These are phyloP conservation scores for Trichoderma asperelloides DNA, from an alignment of 495 filamentous ascomycete genomes.

Conservation along the genomic window DNA sequence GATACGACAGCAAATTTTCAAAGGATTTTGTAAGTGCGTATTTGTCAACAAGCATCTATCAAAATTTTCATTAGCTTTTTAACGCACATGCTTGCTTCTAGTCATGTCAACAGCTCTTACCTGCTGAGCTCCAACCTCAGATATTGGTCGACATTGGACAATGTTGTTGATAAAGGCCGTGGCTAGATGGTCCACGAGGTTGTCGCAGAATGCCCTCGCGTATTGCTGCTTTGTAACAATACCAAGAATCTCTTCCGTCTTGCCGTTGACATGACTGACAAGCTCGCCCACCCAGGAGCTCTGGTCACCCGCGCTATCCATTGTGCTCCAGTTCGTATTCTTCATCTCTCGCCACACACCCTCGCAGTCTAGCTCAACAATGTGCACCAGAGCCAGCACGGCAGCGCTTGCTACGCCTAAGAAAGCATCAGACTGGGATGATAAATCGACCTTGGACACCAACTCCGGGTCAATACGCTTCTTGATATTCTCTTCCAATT, in stretches of 20 bases:
- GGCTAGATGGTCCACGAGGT: conserved; percentile 77
- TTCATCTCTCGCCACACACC: conserved; percentile 94
- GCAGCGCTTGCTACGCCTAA: conserved; percentile 89
- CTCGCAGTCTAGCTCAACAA: conserved; percentile 74
- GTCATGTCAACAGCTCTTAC: conserved; percentile 26
- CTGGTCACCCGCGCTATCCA: conserved; percentile 92
- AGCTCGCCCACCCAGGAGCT: conserved; percentile 85
- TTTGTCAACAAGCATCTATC: conserved; percentile 80
- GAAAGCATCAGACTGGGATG: conserved; percentile 88
- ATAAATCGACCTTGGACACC: conserved; percentile 68
- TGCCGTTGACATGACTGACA: conserved; percentile 58
- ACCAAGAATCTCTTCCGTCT: conserved; percentile 61
- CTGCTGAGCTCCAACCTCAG: conserved; percentile 94
- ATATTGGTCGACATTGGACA: conserved; percentile 80
- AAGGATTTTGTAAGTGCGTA: conserved; percentile 85
- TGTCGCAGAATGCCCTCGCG: conserved; percentile 87
- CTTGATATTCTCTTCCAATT: conserved; percentile 92
- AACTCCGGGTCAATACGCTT: conserved; percentile 73
- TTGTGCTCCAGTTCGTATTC: conserved; percentile 88
- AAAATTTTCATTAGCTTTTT: conserved; percentile 3
- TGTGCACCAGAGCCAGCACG: conserved; percentile 72
- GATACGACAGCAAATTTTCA: conserved; percentile 53
- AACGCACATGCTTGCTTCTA: too few relatives aligned
- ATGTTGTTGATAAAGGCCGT: conserved; percentile 73
- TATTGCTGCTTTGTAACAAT: conserved; percentile 89